Evolutionary conservation across 768 basidiomycete species (phyloP).

Genomic region (Ramaria sp.): DNA sequence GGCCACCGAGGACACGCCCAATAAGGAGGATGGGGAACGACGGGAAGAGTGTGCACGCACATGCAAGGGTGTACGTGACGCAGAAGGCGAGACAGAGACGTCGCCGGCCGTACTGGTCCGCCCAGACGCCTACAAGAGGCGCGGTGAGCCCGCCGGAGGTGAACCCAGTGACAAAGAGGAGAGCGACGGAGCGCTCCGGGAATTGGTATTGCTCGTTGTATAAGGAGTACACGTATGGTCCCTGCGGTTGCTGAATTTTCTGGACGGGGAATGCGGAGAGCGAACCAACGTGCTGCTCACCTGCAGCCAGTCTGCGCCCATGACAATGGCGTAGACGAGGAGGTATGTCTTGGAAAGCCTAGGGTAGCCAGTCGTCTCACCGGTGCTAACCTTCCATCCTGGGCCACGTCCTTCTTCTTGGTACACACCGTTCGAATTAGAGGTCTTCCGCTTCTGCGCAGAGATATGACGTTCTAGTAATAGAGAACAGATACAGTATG

Average conservation of each 20-base stretch:
- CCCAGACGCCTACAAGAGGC: conserved; percentile 67
- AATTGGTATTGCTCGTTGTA: conserved; percentile 60
- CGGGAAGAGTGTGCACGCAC: conserved; percentile 45
- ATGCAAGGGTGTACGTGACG: conserved; percentile 49
- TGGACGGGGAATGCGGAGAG: background rate
- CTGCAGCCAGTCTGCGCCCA: conserved; percentile 32
- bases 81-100: conserved; percentile 64
- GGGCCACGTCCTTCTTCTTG: conserved; percentile 7
- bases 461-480: conserved; percentile 23
- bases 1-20: conserved; percentile 56
- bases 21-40: conserved; percentile 47
- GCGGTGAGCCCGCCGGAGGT: conserved; percentile 57
- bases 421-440: conserved; percentile 8
- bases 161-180: conserved; percentile 72
- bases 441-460: conserved; percentile 13
- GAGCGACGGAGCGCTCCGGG: conserved; percentile 51
- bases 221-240: conserved; percentile 67
- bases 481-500: conserved; percentile 25
- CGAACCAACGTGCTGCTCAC: background rate
- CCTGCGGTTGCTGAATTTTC: conserved; percentile 59
- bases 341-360: conserved; percentile 41
- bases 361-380: conserved; percentile 6
- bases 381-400: conserved; percentile 6
- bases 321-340: conserved; percentile 58
- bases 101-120: conserved; percentile 68